phyloP scores from a whole-genome alignment of 192 early-diverging fungal genomes.

The Podila epigama region DNA sequence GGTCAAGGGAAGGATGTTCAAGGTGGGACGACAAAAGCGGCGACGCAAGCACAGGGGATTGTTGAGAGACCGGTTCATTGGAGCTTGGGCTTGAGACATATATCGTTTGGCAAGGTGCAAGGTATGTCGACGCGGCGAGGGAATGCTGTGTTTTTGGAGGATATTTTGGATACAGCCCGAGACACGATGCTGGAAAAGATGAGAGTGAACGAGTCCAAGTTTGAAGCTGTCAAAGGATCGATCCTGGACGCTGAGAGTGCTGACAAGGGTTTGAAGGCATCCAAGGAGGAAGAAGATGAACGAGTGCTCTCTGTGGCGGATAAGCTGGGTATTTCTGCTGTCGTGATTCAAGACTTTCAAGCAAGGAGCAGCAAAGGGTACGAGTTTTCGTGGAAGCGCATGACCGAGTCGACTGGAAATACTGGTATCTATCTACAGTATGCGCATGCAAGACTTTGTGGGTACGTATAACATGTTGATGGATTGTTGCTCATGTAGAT shows the following conservation, averaged over 20 bases:
- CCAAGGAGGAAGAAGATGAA: slow-evolving; percentile 37
- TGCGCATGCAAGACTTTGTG: slow-evolving; percentile 91
- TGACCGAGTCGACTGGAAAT: slow-evolving; percentile 91
- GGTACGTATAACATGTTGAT: slow-evolving; percentile 48
- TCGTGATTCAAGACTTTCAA: slow-evolving; percentile 88
- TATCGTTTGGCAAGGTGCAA: slow-evolving; percentile 89
- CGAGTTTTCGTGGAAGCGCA: slow-evolving; percentile 87
- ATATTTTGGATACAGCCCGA: slow-evolving; percentile 85
- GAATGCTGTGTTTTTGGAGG: slow-evolving; percentile 90
- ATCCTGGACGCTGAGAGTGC: neutral
- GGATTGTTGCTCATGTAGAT: neutral
- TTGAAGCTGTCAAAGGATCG: slow-evolving; percentile 64
- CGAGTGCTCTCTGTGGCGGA: slow-evolving; percentile 85
- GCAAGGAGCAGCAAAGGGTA: slow-evolving; percentile 90
- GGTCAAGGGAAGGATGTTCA: slow-evolving; percentile 1
- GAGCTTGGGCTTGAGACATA: slow-evolving; percentile 76
- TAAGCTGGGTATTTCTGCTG: slow-evolving; percentile 84
- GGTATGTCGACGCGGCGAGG: slow-evolving; percentile 95
- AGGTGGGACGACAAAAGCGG: too few relatives aligned
- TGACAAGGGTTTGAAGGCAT: neutral
- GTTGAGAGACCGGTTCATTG: slow-evolving; percentile 59
- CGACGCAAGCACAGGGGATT: slow-evolving; percentile 25
- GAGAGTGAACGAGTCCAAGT: slow-evolving; percentile 78
- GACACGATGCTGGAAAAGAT: slow-evolving; percentile 85
- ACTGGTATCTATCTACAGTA: slow-evolving; percentile 98